phyloP scores from a whole-genome alignment of 129 eudicot genomes.

The Oenanthe sinensis region DNA sequence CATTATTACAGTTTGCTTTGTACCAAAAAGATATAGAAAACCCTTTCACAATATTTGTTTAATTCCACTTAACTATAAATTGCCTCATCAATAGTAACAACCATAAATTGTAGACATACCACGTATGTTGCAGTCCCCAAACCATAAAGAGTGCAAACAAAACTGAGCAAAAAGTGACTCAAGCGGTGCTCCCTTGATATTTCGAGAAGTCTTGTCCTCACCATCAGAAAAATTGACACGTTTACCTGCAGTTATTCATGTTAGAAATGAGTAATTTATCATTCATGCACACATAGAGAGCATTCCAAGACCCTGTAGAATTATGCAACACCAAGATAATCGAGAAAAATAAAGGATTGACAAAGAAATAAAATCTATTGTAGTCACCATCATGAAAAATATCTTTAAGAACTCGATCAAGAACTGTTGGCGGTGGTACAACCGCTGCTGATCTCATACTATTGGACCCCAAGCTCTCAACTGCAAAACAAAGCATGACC shows the following conservation, averaged over 20 bases:
- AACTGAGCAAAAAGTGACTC: conserved; percentile 83
- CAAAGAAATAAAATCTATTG: conserved; percentile 6
- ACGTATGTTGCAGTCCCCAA: conserved; percentile 93
- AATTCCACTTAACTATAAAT: not conserved
- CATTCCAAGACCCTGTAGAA: conserved; percentile 1
- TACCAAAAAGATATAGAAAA: not conserved
- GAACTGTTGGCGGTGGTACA: conserved; percentile 91
- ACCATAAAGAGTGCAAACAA: conserved; percentile 91
- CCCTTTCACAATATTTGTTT: not conserved
- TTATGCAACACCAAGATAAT: not conserved
- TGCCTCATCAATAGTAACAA: not conserved
- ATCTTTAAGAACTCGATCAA: conserved; percentile 94
- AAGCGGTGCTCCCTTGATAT: conserved; percentile 84
- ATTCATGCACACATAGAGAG: not conserved
- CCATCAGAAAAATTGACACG: conserved; percentile 32
- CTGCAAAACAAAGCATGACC: conserved; percentile 29
- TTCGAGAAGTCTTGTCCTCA: conserved; percentile 65
- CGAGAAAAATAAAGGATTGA: not conserved
- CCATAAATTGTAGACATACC: conserved; percentile 32
- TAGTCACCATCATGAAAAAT: conserved; percentile 70
- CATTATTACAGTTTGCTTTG: not conserved
- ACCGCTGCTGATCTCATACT: conserved; percentile 62
- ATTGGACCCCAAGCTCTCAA: conserved; percentile 64
- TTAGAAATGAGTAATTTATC: not conserved
- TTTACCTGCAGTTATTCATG: conserved; percentile 29